Evolutionary conservation across 2,329 filamentous ascomycete genomes (phyloP), one percentile per base, ranked within the genome.

Genomic region (Cercospora sp.): DNA sequence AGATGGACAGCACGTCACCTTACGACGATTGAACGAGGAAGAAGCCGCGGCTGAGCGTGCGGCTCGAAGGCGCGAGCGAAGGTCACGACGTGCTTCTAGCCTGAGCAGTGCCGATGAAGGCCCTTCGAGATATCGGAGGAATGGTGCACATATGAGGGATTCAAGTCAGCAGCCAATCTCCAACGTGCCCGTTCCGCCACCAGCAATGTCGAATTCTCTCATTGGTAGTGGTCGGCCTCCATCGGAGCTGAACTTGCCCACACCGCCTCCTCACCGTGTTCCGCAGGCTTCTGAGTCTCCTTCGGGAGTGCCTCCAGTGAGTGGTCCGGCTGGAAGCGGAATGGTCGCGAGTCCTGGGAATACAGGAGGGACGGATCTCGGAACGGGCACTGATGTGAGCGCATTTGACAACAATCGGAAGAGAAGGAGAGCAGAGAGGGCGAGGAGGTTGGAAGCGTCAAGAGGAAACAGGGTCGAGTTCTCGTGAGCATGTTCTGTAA

Each of bases 1-100:
- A 67, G 87, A 89, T 70, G 87, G 87, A 26, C 83, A 87, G 7
- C 86, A 88, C 73, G 87, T 90, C 40, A 90, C 88, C 2, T 81
- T 90, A 7, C 82, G 87, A 30, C 81, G 87, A 12, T 79, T 90
- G 28, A 87, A 86, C 10, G 86, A 88, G 73, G 85, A 88, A 78
- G 88, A 89, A 80, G 87, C 87, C 13, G 86, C 85, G 9, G 86
- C 86, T 6, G 86, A 86, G 70, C 84, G 87, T 30, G 85, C 87
- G 72, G 84, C 84, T 8, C 80, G 85, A 69, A 81, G 84, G 59
- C 79, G 81, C 69, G 85, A 86, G 58, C 78, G 84, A 13, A 75
- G 81, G 30, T 71, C 74, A 12, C 61, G 78, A 79, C 68, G 77
- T 64, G 71, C 73, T 21, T 76, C 75, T 8, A 76, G 76, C 67